These are phyloP conservation scores for Schizonepeta tenuifolia DNA, from an alignment of 257 asterid species.

Conservation along the genomic window DNA sequence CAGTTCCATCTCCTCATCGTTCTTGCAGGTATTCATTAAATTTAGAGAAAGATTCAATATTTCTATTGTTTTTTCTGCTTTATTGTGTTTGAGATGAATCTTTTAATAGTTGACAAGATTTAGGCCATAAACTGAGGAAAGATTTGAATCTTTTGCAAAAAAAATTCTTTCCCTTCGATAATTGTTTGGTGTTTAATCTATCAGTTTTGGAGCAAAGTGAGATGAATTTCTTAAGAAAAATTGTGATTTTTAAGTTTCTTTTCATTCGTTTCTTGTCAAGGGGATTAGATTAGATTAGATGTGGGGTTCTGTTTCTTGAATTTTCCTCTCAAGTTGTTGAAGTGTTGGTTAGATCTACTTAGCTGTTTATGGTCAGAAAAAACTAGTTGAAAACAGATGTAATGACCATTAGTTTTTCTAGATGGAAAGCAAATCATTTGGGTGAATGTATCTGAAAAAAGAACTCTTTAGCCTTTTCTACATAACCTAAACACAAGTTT, in stretches of 20 bases:
- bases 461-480: background rate
- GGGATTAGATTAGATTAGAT: constrained; percentile 25
- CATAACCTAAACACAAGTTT: background rate
- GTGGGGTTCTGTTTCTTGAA: constrained; percentile 16
- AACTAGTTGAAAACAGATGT: constrained; percentile 26
- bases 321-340: constrained; percentile 22
- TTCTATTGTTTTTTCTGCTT: constrained; percentile 13
- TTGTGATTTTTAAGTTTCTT: constrained; percentile 1
- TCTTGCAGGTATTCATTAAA: constrained; percentile 53
- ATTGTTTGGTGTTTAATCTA: constrained; percentile 2
- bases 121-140: background rate
- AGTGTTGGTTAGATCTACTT: constrained; percentile 42
- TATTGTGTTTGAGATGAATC: background rate
- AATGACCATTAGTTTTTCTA: constrained; percentile 11
- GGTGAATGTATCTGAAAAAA: constrained; percentile 7
- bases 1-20: constrained; percentile 71
- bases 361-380: background rate
- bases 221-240: constrained; percentile 16
- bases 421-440: background rate
- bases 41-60: constrained; percentile 25
- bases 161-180: background rate
- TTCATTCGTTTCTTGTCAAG: background rate
- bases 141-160: background rate
- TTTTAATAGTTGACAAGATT: background rate
- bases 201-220: background rate